phyloP scores from a whole-genome alignment of 1,284 basidiomycete species.

The Irpex sp. region DNA sequence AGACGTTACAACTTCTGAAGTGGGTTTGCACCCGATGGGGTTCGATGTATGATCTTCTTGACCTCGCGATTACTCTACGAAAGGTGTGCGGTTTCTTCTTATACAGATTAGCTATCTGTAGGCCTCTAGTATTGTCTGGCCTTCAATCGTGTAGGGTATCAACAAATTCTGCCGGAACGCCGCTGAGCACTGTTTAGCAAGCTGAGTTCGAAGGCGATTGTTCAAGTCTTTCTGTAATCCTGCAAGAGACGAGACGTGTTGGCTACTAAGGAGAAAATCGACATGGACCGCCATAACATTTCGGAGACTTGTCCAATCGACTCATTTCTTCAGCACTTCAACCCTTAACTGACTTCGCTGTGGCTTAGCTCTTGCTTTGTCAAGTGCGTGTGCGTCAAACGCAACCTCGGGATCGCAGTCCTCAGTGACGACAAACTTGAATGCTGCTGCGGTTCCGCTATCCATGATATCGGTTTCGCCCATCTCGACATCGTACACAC shows the following conservation, averaged over 20 bases:
- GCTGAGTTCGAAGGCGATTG: not conserved
- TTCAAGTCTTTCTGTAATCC: not conserved
- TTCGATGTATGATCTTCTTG: slow-evolving; percentile 15
- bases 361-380: not conserved
- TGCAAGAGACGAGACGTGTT: slow-evolving; percentile 4
- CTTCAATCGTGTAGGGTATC: no score
- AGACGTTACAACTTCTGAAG: slow-evolving; percentile 13
- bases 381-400: slow-evolving; percentile 11
- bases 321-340: not conserved
- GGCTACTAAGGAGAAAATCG: slow-evolving; percentile 1
- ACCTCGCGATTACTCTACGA: not conserved
- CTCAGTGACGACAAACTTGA: slow-evolving; percentile 19
- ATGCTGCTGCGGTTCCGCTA: slow-evolving; percentile 28
- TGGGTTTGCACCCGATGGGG: slow-evolving; percentile 20
- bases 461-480: slow-evolving; percentile 24
- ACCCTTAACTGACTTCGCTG: not conserved
- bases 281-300: slow-evolving; percentile 8
- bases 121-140: no score
- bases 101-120: no score
- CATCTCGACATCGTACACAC: slow-evolving; percentile 24
- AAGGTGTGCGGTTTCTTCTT: not conserved
- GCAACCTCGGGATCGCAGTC: slow-evolving; percentile 17
- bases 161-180: no score
- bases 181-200: slow-evolving; percentile 10
- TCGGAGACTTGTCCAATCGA: slow-evolving; percentile 5